Evolutionary conservation across 177 flowering plant species (phyloP), one percentile per base, ranked within the genome.

Genomic region (Vitis hybrid): DNA sequence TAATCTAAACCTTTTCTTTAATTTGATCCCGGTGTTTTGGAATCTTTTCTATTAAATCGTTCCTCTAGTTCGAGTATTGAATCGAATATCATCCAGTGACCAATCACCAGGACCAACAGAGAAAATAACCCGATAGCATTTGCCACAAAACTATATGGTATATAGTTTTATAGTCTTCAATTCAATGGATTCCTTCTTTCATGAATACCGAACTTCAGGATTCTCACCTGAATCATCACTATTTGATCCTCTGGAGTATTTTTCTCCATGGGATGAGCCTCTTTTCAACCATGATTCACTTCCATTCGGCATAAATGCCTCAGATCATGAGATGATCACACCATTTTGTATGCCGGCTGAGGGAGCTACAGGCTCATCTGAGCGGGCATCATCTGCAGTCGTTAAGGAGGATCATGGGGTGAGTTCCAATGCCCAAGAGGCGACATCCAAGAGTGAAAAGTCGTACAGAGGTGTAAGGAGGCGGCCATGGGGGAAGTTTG

Each of bases 401-500:
- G 54, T 64, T 3, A 75, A 77, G 46, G 83, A 77, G 50, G 83
- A 78, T n/a, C 71, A 75, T 30, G 32, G 32, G 40, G 77, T 75
- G 15, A 70, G 4, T 52, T 77, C 80, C 3, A 35, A 0, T 5
- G 46, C 15, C 32, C 59, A 60, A 11, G 56, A 52, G 50, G 48
- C 74, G 32, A n/a, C 2, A 1, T 30, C 17, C 17, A 32, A 21
- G 65, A 57, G 21, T 56, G 80, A 76, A 67, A 82, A 73, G 72
- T 13, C 80, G 1, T 87, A 83, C 70, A 72, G 88, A 66, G 91
- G 91, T 1, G 91, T 85, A 12, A 72, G 91, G 67, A 70, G 78
- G 77, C 58, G 91, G 75, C 89, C 87, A 51, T 85, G 89, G 89
- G 91, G 89, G 35, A 85, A 81, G 56, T 85, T 67, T 32, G 88